Conservation (phyloP, 179 eudicot species). For the Silene coronaria region DNA sequence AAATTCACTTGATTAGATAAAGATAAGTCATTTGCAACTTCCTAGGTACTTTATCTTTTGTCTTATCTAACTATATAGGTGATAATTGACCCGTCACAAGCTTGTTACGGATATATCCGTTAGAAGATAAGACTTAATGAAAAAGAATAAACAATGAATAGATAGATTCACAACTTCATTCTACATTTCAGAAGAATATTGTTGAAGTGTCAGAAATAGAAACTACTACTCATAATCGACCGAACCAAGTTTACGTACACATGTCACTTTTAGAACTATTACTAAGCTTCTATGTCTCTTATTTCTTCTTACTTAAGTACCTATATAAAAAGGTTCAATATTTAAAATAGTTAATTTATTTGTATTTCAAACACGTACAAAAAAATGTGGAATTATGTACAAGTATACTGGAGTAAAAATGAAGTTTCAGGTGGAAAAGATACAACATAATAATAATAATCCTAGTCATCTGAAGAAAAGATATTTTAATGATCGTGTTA, state of each 20-base stretch:
- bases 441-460: not conserved
- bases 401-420: not conserved
- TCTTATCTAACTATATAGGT: too few species aligned
- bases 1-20: too few species aligned
- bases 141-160: too few species aligned
- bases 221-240: not conserved
- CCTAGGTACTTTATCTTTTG: too few species aligned
- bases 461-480: not conserved
- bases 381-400: conserved; percentile 12
- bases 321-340: not conserved
- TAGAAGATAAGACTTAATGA: too few species aligned
- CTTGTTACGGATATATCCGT: too few species aligned
- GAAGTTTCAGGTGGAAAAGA: conserved; percentile 3
- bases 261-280: not conserved
- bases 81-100: too few species aligned
- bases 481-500: not conserved
- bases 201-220: not conserved
- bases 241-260: not conserved
- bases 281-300: not conserved
- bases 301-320: not conserved
- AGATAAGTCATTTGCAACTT: too few species aligned
- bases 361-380: not conserved
- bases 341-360: not conserved
- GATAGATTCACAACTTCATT: too few species aligned
- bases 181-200: too few species aligned